A percentile compares a stretch with the other conserved stretches of the same genome.
phyloP scores from a whole-genome alignment of 305 asterid species.

The Salvia sclarea region DNA sequence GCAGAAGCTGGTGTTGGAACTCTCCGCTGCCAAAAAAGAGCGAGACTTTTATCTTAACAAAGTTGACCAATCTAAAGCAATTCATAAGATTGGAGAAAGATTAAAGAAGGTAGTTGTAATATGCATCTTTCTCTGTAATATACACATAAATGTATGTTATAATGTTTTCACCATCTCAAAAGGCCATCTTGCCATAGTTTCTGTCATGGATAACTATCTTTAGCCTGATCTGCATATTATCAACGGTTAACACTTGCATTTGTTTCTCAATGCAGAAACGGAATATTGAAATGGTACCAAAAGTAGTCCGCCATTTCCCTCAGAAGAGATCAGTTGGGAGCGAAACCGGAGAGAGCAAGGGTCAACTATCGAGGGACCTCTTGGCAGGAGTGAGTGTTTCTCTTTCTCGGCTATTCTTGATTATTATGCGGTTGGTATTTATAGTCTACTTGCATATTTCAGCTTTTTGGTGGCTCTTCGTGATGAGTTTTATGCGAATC shows the following conservation, averaged over 20 bases:
- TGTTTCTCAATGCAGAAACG: conserved; percentile 56
- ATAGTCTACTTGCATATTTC: conserved; percentile 31
- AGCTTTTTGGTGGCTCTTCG: conserved; percentile 64
- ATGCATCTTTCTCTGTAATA: background rate
- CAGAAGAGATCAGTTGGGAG: conserved; percentile 60
- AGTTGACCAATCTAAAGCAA: conserved; percentile 69
- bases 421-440: conserved; percentile 11
- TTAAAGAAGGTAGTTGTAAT: conserved; percentile 61
- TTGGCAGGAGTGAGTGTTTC: conserved; percentile 64
- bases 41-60: conserved; percentile 78
- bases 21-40: conserved; percentile 80
- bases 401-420: conserved; percentile 1
- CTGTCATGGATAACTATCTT: background rate
- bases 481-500: conserved; percentile 15
- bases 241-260: background rate
- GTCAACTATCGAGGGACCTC: conserved; percentile 57
- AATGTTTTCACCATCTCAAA: background rate
- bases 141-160: background rate
- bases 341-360: conserved; percentile 45
- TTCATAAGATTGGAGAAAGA: conserved; percentile 64
- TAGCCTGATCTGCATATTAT: background rate
- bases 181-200: background rate
- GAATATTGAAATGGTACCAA: conserved; percentile 61
- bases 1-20: conserved; percentile 74
- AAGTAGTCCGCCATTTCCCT: conserved; percentile 57